Evolutionary conservation across 2,329 filamentous ascomycete genomes (phyloP).

Genomic region (Diplodia sapinea): DNA sequence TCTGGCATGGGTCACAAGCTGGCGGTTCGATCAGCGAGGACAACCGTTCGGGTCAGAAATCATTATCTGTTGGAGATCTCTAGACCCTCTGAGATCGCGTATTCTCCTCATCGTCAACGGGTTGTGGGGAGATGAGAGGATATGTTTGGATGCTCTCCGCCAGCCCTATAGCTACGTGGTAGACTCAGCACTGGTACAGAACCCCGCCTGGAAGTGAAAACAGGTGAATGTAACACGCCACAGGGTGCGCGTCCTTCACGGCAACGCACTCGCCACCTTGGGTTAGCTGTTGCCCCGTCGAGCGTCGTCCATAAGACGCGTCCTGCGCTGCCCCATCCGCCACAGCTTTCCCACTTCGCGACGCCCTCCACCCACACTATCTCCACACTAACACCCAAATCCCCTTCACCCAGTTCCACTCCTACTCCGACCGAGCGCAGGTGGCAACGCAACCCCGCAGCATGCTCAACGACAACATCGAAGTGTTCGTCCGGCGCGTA

Average conservation of each 20-base stretch:
- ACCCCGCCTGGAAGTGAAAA: background rate
- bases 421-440: background rate
- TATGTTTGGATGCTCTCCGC: background rate
- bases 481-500: constrained; percentile 19
- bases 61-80: background rate
- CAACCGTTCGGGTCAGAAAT: background rate
- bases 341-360: background rate
- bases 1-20: background rate
- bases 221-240: background rate
- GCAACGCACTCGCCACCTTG: background rate
- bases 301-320: background rate
- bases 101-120: background rate
- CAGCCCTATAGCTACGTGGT: background rate
- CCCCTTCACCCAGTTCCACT: background rate
- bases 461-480: constrained; percentile 24
- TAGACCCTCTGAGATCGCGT: background rate
- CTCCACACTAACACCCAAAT: background rate
- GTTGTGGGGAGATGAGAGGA: background rate
- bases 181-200: background rate
- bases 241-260: background rate
- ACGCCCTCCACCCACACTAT: background rate
- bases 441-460: background rate
- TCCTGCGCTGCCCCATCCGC: background rate
- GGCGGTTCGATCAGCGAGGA: background rate
- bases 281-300: background rate